Evolutionary conservation across 129 eudicot genomes (phyloP).

Genomic region (Flaveria ramosissima): DNA sequence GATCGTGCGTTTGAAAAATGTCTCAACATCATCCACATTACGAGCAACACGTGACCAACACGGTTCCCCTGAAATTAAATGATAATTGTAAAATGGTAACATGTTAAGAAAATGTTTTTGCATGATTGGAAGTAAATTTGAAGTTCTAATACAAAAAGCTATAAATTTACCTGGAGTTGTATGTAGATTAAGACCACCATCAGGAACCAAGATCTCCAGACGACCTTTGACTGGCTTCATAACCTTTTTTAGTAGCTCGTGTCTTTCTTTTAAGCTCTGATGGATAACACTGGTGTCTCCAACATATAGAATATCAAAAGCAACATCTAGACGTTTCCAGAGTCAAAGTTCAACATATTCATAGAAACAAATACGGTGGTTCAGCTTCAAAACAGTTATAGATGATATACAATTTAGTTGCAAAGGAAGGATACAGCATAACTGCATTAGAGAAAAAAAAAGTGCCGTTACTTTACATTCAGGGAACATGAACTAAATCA

Average conservation of each 20-base stretch:
- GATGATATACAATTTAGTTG: slow-evolving; percentile 3
- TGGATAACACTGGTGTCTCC: slow-evolving; percentile 99
- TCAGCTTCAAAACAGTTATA: slow-evolving; percentile 16
- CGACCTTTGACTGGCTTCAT: slow-evolving; percentile 83
- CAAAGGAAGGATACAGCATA: slow-evolving; percentile 81
- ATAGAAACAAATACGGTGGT: background rate
- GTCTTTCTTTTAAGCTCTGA: slow-evolving; percentile 89
- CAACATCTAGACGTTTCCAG: slow-evolving; percentile 59
- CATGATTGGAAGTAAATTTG: slow-evolving; percentile 2
- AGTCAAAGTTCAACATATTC: slow-evolving; percentile 49
- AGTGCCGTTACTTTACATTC: background rate
- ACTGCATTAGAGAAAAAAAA: slow-evolving; percentile 51
- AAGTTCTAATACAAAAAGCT: background rate
- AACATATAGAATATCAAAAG: slow-evolving; percentile 85
- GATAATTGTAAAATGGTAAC: slow-evolving; percentile 14
- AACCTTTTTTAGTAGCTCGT: slow-evolving; percentile 65
- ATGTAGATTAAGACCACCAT: slow-evolving; percentile 69
- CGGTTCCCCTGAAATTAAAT: slow-evolving; percentile 67
- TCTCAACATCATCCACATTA: slow-evolving; percentile 77
- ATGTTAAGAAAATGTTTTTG: slow-evolving; percentile 10
- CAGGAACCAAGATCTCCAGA: slow-evolving; percentile 83
- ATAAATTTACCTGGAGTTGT: slow-evolving; percentile 52
- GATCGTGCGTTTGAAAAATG: slow-evolving; percentile 17
- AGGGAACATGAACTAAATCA: background rate
- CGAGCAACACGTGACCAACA: slow-evolving; percentile 80